Conservation (phyloP, 2,329 filamentous ascomycete genomes). For the Myriosclerotinia curreyana region DNA sequence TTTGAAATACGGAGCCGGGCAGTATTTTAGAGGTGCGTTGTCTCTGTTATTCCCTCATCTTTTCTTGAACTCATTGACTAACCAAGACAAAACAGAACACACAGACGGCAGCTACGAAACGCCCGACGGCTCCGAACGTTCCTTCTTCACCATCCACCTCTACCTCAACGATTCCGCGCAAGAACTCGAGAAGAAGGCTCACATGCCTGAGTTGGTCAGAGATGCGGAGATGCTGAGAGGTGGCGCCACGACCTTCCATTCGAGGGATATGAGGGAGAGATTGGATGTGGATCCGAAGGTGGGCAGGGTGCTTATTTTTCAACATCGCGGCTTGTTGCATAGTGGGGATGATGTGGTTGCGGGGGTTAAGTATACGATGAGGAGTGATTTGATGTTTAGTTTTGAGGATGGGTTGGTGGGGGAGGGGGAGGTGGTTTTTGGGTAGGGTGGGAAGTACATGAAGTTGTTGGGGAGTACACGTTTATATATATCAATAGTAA, state of each 20-base stretch:
- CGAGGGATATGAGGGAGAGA: conserved; percentile 43
- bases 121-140: conserved; percentile 28
- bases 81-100: background rate
- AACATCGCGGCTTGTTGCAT: conserved; percentile 52
- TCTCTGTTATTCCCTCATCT: conserved; percentile 24
- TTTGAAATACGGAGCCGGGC: conserved; percentile 66
- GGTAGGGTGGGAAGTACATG: background rate
- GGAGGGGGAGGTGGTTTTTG: conserved; percentile 11
- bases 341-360: conserved; percentile 51
- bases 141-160: conserved; percentile 54
- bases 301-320: conserved; percentile 59
- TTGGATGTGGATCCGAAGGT: conserved; percentile 55
- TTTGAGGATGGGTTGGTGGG: conserved; percentile 25
- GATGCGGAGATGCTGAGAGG: conserved; percentile 14
- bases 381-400: conserved; percentile 54
- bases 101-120: conserved; percentile 50
- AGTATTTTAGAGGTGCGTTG: conserved; percentile 60
- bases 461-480: background rate
- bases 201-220: background rate
- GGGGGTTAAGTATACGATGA: conserved; percentile 56
- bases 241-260: conserved; percentile 56
- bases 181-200: conserved; percentile 39
- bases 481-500: no score
- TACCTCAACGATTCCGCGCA: conserved; percentile 52
- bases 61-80: background rate